These are phyloP conservation scores for Leucocoprinus sp. DNA, from an alignment of 768 basidiomycete genomes.

Conservation along the genomic window DNA sequence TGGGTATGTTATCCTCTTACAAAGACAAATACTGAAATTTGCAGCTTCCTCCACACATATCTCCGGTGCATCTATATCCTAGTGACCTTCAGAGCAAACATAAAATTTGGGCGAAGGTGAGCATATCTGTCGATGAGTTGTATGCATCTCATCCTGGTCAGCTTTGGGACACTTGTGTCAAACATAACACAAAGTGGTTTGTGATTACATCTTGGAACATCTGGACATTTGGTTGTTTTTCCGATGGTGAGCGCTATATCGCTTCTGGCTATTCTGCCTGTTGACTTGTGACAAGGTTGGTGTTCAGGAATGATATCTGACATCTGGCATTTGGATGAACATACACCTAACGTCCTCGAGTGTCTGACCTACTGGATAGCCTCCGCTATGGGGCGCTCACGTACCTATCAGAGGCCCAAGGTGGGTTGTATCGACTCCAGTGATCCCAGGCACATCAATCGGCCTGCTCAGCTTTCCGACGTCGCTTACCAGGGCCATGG, in stretches of 20 bases:
- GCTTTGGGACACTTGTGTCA: conserved; percentile 52
- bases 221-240: conserved; percentile 57
- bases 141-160: conserved; percentile 15
- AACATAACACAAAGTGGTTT: conserved; percentile 42
- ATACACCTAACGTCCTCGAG: conserved; percentile 42
- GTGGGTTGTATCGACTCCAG: conserved; percentile 24
- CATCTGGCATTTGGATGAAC: conserved; percentile 31
- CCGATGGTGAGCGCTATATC: conserved; percentile 31
- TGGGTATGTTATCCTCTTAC: conserved; percentile 16
- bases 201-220: conserved; percentile 51
- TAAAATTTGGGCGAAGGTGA: conserved; percentile 54
- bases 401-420: conserved; percentile 27
- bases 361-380: conserved; percentile 46
- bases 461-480: conserved; percentile 17
- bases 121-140: neutral
- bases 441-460: conserved; percentile 1
- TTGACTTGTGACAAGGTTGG: conserved; percentile 33
- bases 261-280: neutral
- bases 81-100: conserved; percentile 33
- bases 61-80: conserved; percentile 26
- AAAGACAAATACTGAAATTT: conserved; percentile 11
- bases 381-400: conserved; percentile 38
- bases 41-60: conserved; percentile 34
- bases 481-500: conserved; percentile 19
- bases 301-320: conserved; percentile 42